A percentile compares a stretch with the other conserved stretches of the same genome.
Conservation (phyloP, 139 green algal genomes). For the Coccomyxa sp. region DNA sequence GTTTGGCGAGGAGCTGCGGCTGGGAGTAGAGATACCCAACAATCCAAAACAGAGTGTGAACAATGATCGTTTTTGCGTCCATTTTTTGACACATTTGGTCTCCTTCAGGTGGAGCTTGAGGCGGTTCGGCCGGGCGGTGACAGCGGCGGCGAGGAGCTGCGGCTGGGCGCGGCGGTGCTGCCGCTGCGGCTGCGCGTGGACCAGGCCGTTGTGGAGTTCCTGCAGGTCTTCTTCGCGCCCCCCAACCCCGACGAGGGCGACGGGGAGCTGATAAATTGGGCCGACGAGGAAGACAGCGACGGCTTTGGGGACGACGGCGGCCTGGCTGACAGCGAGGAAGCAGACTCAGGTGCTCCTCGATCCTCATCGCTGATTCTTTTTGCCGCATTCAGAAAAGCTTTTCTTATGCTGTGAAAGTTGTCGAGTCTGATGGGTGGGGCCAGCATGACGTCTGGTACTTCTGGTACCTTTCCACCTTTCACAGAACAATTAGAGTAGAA, state of each 20-base stretch:
- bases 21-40: no score
- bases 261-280: not conserved
- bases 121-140: slow-evolving; percentile 29
- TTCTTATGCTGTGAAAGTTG: no score
- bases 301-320: not conserved
- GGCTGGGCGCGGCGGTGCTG: slow-evolving; percentile 39
- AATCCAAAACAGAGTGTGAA: no score
- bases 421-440: no score
- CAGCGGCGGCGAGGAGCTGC: slow-evolving; percentile 37
- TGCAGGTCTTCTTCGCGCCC: slow-evolving; percentile 1
- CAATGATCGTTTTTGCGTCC: no score
- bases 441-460: no score
- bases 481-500: no score
- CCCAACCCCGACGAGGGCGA: slow-evolving; percentile 1
- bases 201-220: slow-evolving; percentile 57
- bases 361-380: no score
- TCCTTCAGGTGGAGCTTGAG: slow-evolving; percentile 49
- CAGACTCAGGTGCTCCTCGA: not conserved
- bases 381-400: no score
- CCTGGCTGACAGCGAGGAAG: not conserved
- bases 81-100: no score
- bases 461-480: no score
- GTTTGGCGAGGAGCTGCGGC: slow-evolving; percentile 49
- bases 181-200: slow-evolving; percentile 51
- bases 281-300: not conserved